phyloP scores from a whole-genome alignment of 2,329 filamentous ascomycete genomes.

The Colletotrichum spinosum region DNA sequence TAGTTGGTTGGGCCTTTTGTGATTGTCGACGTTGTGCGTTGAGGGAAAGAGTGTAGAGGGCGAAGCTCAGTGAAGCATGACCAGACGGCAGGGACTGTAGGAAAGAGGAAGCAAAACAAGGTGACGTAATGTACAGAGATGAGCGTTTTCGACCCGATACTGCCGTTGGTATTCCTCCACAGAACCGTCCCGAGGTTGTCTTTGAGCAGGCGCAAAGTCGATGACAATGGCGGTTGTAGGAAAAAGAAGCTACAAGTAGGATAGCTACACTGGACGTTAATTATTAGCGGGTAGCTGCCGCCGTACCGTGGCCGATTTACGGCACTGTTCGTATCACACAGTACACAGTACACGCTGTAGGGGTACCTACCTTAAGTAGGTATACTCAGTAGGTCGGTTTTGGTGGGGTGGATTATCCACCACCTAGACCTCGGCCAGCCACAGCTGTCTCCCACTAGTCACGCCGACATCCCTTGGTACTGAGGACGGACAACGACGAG shows the following conservation, averaged over 20 bases:
- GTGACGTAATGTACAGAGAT: not conserved
- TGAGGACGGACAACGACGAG: constrained; percentile 9
- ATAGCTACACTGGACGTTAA: not conserved
- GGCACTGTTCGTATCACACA: not conserved
- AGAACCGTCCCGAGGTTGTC: constrained; percentile 3
- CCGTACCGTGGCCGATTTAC: not conserved
- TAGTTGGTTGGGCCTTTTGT: not conserved
- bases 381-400: not conserved
- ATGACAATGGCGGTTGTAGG: not conserved
- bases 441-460: too few relatives aligned
- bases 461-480: constrained; percentile 30
- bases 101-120: constrained; percentile 3
- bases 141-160: not conserved
- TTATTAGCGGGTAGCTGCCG: constrained; percentile 25
- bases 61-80: not conserved
- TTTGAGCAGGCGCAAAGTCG: constrained; percentile 23
- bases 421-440: not conserved
- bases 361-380: not conserved
- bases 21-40: constrained; percentile 2
- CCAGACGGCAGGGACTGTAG: constrained; percentile 3
- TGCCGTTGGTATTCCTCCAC: constrained; percentile 2
- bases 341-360: constrained; percentile 7
- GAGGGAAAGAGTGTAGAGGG: constrained; percentile 5
- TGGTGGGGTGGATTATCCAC: constrained; percentile 27
- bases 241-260: constrained; percentile 16